Evolutionary conservation across 805 yeast genomes (phyloP).

Genomic region (Cyberlindnera euphorbiae): DNA sequence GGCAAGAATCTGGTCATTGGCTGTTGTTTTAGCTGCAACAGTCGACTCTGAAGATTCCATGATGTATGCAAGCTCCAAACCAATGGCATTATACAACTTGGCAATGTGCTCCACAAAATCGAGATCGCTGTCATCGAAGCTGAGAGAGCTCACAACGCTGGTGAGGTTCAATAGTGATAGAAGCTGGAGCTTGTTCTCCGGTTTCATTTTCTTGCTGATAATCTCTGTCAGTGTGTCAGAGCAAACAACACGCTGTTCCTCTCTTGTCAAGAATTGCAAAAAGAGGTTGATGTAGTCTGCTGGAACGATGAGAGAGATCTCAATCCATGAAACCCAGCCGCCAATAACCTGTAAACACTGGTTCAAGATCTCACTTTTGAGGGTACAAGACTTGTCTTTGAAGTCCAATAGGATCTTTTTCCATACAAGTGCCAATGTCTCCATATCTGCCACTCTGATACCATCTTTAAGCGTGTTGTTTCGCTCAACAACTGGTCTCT

Average conservation of each 20-base stretch:
- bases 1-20: conserved; percentile 48
- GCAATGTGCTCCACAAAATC: conserved; percentile 78
- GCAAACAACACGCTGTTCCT: conserved; percentile 15
- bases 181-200: conserved; percentile 58
- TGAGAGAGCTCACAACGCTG: conserved; percentile 38
- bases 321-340: conserved; percentile 86
- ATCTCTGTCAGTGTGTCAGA: conserved; percentile 55
- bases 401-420: conserved; percentile 44
- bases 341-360: conserved; percentile 67
- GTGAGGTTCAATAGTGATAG: conserved; percentile 66
- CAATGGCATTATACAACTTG: conserved; percentile 66
- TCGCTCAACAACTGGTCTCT: conserved; percentile 55
- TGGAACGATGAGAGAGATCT: conserved; percentile 22
- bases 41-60: conserved; percentile 50
- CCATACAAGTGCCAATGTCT: conserved; percentile 62
- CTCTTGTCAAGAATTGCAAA: conserved; percentile 63
- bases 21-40: conserved; percentile 32
- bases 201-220: conserved; percentile 73
- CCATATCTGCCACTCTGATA: conserved; percentile 75
- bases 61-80: conserved; percentile 68
- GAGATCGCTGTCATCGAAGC: conserved; percentile 42
- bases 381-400: conserved; percentile 26
- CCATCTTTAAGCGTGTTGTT: conserved; percentile 75
- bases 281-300: conserved; percentile 24
- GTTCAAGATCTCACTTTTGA: conserved; percentile 45